Evolutionary conservation across 345 rosid species (phyloP), one percentile per base, ranked within the genome.

Genomic region (Melaleuca alternifolia): DNA sequence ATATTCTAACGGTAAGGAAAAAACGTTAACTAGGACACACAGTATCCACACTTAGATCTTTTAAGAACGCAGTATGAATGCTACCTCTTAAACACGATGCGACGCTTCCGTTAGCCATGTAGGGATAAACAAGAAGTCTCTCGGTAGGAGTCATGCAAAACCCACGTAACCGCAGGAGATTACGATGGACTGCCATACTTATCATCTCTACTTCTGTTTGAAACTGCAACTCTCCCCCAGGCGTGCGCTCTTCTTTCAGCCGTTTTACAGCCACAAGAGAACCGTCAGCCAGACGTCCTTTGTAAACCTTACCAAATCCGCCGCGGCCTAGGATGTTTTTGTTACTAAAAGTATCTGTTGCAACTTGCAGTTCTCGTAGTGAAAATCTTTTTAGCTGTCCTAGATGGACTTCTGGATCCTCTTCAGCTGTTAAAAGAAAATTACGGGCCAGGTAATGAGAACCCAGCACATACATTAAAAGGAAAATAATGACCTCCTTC

Each of bases 141-240:
- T 97, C 98, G 0, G 98, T 96, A 15, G 99, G 98, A 50, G 99
- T 97, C 99, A 97, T 97, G 88, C 99, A 97, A 89, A 97, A 97
- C 41, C 99, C 99, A 84, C 96, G 94, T 84, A 97, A 88, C 51
- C 99, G 93, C 65, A 97, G 93, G 84, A 97, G 99, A 91, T 97
- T 96, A 85, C 99, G 94, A 89, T 97, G 99, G 87, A 97, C 99
- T 57, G 99, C 99, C 99, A 97, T 97, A 91, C 99, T 96, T 87
- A 97, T 96, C 99, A 97, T 97, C 91, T 97, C 98, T 5, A 97
- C 98, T 89, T 97, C 99, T 71, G 99, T 97, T 87, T 97, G 99
- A 94, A 97, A 97, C 90, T 97, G 99, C 89, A 97, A 90, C 91
- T 97, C 99, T 11, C 99, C 99, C 23, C 99, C 99, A 44, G 99